Percentiles rank a stretch among this genome's conserved stretches.
Evolutionary conservation across 2,329 filamentous ascomycete genomes (phyloP).

Genomic region (Clarireedia homoeocarpa): DNA sequence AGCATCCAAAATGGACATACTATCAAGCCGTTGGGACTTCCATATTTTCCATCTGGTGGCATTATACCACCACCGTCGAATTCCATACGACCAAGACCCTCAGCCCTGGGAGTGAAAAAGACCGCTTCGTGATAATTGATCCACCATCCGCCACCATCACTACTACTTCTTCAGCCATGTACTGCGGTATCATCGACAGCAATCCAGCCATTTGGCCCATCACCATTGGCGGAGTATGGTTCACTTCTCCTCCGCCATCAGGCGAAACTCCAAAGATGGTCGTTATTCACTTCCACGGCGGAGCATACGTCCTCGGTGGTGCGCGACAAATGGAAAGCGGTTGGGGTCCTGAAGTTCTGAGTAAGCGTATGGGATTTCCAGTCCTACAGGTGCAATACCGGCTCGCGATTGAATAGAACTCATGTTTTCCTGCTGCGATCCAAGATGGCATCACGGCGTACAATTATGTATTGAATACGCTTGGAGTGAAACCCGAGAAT

Average conservation of each 20-base stretch:
- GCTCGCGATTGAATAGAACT: conserved; percentile 34
- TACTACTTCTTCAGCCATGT: not conserved
- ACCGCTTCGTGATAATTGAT: not conserved
- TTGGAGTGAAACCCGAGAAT: not conserved
- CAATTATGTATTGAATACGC: not conserved
- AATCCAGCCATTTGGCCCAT: no score
- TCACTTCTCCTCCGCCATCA: no score
- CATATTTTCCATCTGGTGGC: not conserved
- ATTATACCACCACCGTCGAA: not conserved
- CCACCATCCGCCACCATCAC: not conserved
- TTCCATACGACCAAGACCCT: not conserved
- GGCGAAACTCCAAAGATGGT: conserved; percentile 20
- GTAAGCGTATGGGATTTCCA: conserved; percentile 33
- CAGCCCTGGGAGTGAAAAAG: not conserved
- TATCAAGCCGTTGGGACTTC: not conserved
- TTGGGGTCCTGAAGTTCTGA: conserved; percentile 24
- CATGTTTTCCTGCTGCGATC: conserved; percentile 41
- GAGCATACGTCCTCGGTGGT: conserved; percentile 38
- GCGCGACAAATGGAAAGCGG: conserved; percentile 28
- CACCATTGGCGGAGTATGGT: no score
- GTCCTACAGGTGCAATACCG: conserved; percentile 40
- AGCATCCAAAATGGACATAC: conserved; percentile 6
- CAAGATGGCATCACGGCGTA: conserved; percentile 38
- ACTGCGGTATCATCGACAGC: not conserved
- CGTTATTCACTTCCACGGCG: conserved; percentile 41